A percentile compares a stretch with the other conserved stretches of the same genome.
phyloP scores from a whole-genome alignment of 2,329 filamentous ascomycete genomes.

The Ophiocordyceps camponoti-saundersi region DNA sequence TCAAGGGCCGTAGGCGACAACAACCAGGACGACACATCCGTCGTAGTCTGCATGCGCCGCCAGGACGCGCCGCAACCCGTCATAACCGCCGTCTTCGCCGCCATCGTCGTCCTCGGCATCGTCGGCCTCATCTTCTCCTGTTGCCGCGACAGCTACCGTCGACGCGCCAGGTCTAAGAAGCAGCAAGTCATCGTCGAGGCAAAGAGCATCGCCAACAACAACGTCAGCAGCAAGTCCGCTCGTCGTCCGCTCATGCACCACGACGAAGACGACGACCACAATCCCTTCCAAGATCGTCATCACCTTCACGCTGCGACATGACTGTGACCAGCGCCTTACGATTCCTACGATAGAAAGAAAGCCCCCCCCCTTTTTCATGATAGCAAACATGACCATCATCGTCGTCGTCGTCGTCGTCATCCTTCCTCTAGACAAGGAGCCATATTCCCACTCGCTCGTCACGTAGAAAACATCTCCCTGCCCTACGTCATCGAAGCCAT shows the following conservation, averaged over 20 bases:
- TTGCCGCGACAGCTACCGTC: constrained; percentile 30
- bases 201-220: not conserved
- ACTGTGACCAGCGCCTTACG: not conserved
- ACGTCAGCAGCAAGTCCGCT: constrained; percentile 6
- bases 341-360: not conserved
- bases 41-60: constrained; percentile 22
- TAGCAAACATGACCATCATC: too few species aligned
- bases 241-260: constrained; percentile 20
- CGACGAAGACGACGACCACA: constrained; percentile 5
- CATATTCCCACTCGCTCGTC: too few species aligned
- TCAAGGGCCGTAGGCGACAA: too few species aligned
- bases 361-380: too few species aligned
- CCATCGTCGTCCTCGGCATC: constrained; percentile 26
- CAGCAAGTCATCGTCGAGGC: constrained; percentile 7
- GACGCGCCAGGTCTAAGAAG: constrained; percentile 29
- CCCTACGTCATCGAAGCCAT: too few species aligned
- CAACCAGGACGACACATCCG: constrained; percentile 8
- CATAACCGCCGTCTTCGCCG: constrained; percentile 26
- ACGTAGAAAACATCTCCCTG: too few species aligned
- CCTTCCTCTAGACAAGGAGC: too few species aligned
- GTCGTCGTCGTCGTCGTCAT: too few species aligned
- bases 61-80: constrained; percentile 17
- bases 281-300: not conserved
- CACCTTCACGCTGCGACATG: not conserved
- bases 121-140: constrained; percentile 29